Conservation (phyloP, 345 rosid genomes). For the Camelina sativa region DNA sequence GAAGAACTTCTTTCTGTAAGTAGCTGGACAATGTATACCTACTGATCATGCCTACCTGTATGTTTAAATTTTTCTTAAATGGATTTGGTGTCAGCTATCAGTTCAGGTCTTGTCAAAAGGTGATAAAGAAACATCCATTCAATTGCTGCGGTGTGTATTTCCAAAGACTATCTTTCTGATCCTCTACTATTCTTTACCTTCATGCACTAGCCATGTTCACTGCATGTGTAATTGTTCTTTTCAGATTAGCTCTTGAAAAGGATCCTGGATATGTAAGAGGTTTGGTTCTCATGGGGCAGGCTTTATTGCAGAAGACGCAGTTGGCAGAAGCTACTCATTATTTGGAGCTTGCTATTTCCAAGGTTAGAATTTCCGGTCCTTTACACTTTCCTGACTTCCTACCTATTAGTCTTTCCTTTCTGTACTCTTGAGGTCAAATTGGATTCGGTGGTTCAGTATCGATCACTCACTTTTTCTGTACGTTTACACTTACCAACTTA, state of each 20-base stretch:
- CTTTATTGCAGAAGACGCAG: constrained; percentile 61
- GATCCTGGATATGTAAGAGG: constrained; percentile 72
- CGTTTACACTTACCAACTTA: background rate
- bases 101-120: constrained; percentile 59
- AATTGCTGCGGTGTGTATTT: constrained; percentile 59
- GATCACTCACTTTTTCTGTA: background rate
- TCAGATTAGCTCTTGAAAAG: constrained; percentile 77
- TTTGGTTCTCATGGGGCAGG: constrained; percentile 73
- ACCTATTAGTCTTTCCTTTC: background rate
- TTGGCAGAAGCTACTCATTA: constrained; percentile 60
- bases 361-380: constrained; percentile 51
- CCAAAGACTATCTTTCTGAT: constrained; percentile 10
- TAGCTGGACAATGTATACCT: constrained; percentile 21
- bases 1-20: constrained; percentile 71
- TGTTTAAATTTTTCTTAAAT: constrained; percentile 17
- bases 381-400: constrained; percentile 15
- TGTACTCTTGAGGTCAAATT: constrained; percentile 6
- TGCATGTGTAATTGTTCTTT: constrained; percentile 22
- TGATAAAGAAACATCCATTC: constrained; percentile 56
- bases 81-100: constrained; percentile 67
- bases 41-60: constrained; percentile 15
- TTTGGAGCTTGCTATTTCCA: constrained; percentile 77
- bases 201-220: constrained; percentile 24
- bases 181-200: background rate
- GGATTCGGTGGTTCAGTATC: background rate